These are phyloP conservation scores for Brassica incana DNA, from an alignment of 345 rosid genomes.

Conservation along the genomic window DNA sequence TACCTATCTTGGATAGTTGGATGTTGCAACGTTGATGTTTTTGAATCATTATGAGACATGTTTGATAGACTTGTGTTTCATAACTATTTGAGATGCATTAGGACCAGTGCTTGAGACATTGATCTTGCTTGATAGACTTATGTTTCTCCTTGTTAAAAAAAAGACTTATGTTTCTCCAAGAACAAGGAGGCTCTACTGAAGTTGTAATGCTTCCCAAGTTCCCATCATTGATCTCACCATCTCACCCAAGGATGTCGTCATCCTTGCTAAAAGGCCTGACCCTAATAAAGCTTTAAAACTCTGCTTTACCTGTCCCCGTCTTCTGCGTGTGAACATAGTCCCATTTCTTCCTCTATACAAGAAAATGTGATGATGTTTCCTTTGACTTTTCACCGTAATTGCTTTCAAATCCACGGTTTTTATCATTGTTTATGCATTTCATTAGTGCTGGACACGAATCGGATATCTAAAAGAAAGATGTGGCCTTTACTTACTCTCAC, in stretches of 20 bases:
- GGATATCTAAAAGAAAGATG: too few species aligned
- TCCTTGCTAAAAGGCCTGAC: constrained; percentile 61
- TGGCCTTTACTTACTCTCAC: too few species aligned
- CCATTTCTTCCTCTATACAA: background rate
- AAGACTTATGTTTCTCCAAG: constrained; percentile 55
- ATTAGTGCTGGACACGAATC: too few species aligned
- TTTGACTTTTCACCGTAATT: constrained; percentile 15
- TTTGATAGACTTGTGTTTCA: too few species aligned
- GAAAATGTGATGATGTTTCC: constrained; percentile 6
- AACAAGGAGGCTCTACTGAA: constrained; percentile 50
- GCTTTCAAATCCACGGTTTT: background rate
- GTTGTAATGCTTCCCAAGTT: constrained; percentile 62
- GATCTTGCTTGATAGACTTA: constrained; percentile 76
- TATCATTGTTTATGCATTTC: constrained; percentile 6
- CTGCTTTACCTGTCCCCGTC: background rate
- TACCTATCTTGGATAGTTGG: too few species aligned
- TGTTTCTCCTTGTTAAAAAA: constrained; percentile 16
- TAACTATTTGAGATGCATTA: constrained; percentile 59
- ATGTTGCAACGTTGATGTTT: too few species aligned
- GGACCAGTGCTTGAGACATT: constrained; percentile 82
- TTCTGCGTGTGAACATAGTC: constrained; percentile 18
- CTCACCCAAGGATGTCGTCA: constrained; percentile 85
- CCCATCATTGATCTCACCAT: constrained; percentile 63
- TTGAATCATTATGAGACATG: too few species aligned
- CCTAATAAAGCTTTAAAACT: background rate